Percentiles rank a stretch among this genome's conserved stretches.
Evolutionary conservation across 495 filamentous ascomycete genomes (phyloP).

Genomic region (Xylaria nigripes): DNA sequence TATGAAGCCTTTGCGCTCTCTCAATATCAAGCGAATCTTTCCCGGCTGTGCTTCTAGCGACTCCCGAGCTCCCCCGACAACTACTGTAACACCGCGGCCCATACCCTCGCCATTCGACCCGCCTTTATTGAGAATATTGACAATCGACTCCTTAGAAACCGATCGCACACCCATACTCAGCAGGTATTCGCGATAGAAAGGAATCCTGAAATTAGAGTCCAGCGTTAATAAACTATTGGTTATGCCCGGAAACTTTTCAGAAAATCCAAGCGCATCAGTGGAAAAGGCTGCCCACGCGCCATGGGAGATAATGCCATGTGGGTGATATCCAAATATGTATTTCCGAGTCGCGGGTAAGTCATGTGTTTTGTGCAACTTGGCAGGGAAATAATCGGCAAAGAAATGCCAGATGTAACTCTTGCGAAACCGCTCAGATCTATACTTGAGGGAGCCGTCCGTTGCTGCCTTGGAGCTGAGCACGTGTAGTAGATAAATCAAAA

Average conservation of each 20-base stretch:
- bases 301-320: conserved; percentile 93
- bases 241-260: conserved; percentile 87
- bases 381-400: conserved; percentile 90
- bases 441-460: conserved; percentile 62
- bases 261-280: conserved; percentile 86
- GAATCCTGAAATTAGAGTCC: conserved; percentile 89
- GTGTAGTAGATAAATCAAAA: conserved; percentile 86
- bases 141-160: conserved; percentile 84
- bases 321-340: conserved; percentile 97
- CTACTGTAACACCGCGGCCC: conserved; percentile 93
- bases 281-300: conserved; percentile 89
- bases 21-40: conserved; percentile 64
- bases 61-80: conserved; percentile 86
- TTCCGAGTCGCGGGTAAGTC: conserved; percentile 74
- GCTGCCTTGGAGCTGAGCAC: conserved; percentile 68
- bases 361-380: conserved; percentile 73
- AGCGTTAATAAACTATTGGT: conserved; percentile 87
- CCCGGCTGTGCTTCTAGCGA: conserved; percentile 78
- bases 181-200: conserved; percentile 87
- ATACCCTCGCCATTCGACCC: conserved; percentile 75
- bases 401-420: conserved; percentile 74
- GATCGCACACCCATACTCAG: conserved; percentile 77
- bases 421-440: conserved; percentile 65
- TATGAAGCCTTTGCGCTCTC: conserved; percentile 81
- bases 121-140: conserved; percentile 72